Conservation (phyloP, 2,329 filamentous ascomycete species). For the Thelonectria olida region DNA sequence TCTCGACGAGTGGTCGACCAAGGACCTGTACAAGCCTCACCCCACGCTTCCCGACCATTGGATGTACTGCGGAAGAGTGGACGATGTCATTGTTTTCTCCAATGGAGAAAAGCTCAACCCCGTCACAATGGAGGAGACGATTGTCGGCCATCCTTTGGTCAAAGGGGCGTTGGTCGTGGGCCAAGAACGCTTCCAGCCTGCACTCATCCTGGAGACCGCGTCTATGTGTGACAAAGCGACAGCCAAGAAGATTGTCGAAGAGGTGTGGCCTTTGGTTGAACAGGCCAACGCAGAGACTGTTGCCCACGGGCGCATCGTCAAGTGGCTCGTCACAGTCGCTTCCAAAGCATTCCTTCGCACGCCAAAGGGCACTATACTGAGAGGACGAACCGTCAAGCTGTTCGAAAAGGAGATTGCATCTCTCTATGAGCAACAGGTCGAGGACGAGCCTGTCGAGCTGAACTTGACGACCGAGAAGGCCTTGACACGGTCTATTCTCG, state of each 20-base stretch:
- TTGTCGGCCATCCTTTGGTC: conserved; percentile 48
- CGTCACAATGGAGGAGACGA: conserved; percentile 35
- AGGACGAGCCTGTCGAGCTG: background rate
- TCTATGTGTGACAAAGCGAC: conserved; percentile 37
- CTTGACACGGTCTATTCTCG: background rate
- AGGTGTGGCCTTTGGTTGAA: conserved; percentile 54
- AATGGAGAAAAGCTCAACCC: conserved; percentile 62
- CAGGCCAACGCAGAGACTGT: conserved; percentile 54
- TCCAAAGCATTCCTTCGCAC: conserved; percentile 23
- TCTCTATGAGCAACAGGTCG: background rate
- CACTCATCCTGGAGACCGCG: conserved; percentile 57
- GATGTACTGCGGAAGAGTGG: conserved; percentile 34
- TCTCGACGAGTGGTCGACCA: conserved; percentile 47
- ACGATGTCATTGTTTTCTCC: conserved; percentile 60
- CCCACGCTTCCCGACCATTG: conserved; percentile 49
- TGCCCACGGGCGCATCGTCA: conserved; percentile 56
- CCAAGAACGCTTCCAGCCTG: conserved; percentile 55
- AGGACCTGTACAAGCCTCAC: conserved; percentile 49
- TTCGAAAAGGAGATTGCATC: conserved; percentile 2
- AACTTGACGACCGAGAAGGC: background rate
- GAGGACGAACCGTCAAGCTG: background rate
- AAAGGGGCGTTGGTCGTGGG: conserved; percentile 57
- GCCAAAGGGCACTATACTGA: background rate
- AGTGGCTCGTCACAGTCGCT: conserved; percentile 50
- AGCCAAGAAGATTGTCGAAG: conserved; percentile 47